Conservation (phyloP, 2,329 filamentous ascomycete species). For the Samsoniella hepiali region DNA sequence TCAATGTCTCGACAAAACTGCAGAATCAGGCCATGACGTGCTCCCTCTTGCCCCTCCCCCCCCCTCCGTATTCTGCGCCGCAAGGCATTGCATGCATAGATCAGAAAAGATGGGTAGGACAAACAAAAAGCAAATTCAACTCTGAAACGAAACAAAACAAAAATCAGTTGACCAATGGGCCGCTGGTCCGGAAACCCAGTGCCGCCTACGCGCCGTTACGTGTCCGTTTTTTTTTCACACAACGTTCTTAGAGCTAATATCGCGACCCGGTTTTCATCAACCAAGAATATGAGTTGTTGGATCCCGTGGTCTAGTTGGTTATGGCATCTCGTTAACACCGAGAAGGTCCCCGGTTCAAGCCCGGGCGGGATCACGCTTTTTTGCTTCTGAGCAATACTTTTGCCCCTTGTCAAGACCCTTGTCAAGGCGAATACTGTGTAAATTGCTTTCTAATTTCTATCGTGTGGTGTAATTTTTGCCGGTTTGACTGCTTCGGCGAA, state of each 20-base stretch:
- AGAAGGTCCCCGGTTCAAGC: slow-evolving; percentile 20
- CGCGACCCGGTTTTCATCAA: background rate
- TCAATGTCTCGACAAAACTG: slow-evolving; percentile 1
- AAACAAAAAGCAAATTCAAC: background rate
- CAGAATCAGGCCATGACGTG: background rate
- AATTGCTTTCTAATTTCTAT: slow-evolving; percentile 14
- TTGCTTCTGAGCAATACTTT: background rate
- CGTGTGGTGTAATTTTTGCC: background rate
- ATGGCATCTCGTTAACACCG: slow-evolving; percentile 20
- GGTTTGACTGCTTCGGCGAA: background rate
- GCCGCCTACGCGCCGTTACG: background rate
- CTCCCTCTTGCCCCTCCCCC: too few species aligned
- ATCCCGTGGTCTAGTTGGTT: slow-evolving; percentile 20
- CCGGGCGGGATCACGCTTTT: slow-evolving; percentile 19
- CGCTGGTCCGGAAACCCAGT: background rate
- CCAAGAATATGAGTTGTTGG: slow-evolving; percentile 4
- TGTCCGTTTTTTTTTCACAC: background rate
- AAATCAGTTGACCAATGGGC: background rate
- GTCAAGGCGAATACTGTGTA: background rate
- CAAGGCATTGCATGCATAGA: too few species aligned
- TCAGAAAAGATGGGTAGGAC: too few species aligned
- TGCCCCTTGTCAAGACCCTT: background rate
- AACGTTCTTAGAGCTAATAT: slow-evolving; percentile 6
- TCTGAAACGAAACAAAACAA: background rate
- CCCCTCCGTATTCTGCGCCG: too few species aligned